Base-by-base conservation (phyloP, 1,139 yeast species). In the Tardiomyces blankii region DNA sequence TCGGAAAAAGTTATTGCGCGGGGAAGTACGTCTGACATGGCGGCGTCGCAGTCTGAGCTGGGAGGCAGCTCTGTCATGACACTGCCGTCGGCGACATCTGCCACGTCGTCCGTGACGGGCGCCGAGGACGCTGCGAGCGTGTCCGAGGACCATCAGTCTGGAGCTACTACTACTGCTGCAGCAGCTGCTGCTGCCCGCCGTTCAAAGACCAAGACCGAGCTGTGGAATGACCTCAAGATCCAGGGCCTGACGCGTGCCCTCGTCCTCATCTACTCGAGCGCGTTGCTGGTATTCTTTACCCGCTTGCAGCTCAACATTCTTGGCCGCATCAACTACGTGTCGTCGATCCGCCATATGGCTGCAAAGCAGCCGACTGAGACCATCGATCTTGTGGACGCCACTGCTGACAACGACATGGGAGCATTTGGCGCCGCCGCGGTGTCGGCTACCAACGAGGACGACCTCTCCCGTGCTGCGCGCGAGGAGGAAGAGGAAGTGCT, bases 251-350 rank as follows among this genome's bases (percentile, higher is more conserved):
- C 94, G 2, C 73, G 96, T 51, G 73, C 86, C 41, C 66, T 89
- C 45, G 78, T 95, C 1, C 69, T 86, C 46, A 66, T 82, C 19
- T 88, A 88, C 63, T 69, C 85, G 2, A 72, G 78, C 41, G 76
- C 91, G 0, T 72, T 88, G 40, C 68, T 91, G 42, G 74, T 86
- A 33, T 70, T 91, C 42, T 74, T 89, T 52, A 82, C 95, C 1
- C 75, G 95, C 53, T 69, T 91, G 49, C 97, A 91, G 63, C 72
- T 91, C 58, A 91, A 91, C 59, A 80, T 91, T 32, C 71, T 91
- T 43, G 95, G 96, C 7, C 76, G 97, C 60, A 75, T 84, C 57
- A 84, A 88, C 47, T 89, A 89, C 60, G 71, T 89, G 47, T 84
- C 82, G 56, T 78, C 86, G 41, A 93, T 95, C 5, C 74, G 84